Percentiles rank a stretch among this genome's conserved stretches.
These are phyloP conservation scores for Alternaria dauci DNA, from an alignment of 2,329 filamentous ascomycete genomes.

Conservation along the genomic window DNA sequence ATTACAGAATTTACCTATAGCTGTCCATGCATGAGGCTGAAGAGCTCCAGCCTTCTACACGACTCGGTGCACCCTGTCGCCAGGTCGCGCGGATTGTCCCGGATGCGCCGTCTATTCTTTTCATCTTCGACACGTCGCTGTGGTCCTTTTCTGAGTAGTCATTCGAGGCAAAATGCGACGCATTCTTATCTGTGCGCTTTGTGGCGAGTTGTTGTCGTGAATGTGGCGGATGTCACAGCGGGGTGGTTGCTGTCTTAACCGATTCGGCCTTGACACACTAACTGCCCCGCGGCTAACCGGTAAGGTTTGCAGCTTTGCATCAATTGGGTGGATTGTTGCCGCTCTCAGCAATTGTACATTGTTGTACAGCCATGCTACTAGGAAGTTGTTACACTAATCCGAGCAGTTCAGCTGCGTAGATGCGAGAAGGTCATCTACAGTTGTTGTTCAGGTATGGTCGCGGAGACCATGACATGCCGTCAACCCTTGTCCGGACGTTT, in stretches of 20 bases:
- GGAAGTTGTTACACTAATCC: background rate
- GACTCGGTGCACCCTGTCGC: background rate
- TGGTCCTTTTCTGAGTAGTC: background rate
- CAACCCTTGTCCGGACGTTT: background rate
- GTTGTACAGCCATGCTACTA: background rate
- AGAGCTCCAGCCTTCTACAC: conserved; percentile 1
- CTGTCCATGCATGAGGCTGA: background rate
- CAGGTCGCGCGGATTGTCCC: background rate
- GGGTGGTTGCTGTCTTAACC: conserved; percentile 17
- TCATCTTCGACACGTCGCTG: background rate
- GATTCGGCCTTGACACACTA: conserved; percentile 13
- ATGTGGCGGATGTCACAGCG: conserved; percentile 21
- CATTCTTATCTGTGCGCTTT: background rate
- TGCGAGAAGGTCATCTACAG: background rate
- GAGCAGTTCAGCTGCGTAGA: background rate
- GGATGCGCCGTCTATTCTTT: background rate
- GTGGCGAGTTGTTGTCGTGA: conserved; percentile 15
- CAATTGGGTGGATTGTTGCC: conserved; percentile 1
- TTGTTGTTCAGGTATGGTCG: background rate
- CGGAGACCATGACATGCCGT: background rate
- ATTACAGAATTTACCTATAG: conserved; percentile 11
- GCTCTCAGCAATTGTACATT: background rate
- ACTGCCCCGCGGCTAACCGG: conserved; percentile 31
- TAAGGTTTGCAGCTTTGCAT: conserved; percentile 5
- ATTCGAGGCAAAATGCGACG: background rate